Percentiles rank a stretch among this genome's conserved stretches.
Evolutionary conservation across 352 stramenopile species (phyloP).

Genomic region (Globisporangium cystogenes): DNA sequence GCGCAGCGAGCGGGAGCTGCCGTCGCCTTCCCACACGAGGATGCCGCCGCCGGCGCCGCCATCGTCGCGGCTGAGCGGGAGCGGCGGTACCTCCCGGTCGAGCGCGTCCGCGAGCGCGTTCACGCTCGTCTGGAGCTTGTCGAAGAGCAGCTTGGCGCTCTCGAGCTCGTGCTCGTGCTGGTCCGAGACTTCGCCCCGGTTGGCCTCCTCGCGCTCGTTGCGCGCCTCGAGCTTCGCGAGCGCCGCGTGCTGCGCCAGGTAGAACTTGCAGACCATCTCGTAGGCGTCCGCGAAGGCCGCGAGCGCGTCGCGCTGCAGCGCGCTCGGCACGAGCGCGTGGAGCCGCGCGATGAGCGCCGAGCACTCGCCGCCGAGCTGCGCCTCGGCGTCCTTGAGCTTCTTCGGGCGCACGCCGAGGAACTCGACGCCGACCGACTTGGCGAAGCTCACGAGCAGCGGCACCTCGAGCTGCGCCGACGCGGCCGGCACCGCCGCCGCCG

Average conservation of each 20-base stretch:
- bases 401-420: constrained; percentile 70
- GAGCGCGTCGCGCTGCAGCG: constrained; percentile 66
- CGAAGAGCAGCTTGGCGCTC: constrained; percentile 70
- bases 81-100: constrained; percentile 61
- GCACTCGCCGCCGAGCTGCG: constrained; percentile 28
- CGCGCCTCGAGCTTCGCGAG: constrained; percentile 91
- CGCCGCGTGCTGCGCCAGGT: constrained; percentile 85
- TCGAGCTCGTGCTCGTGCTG: constrained; percentile 70
- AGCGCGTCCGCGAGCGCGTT: constrained; percentile 77
- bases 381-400: constrained; percentile 59
- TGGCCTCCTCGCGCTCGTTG: constrained; percentile 90
- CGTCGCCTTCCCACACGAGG: constrained; percentile 69
- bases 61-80: constrained; percentile 62
- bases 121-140: constrained; percentile 82
- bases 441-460: constrained; percentile 92
- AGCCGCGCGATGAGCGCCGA: constrained; percentile 26
- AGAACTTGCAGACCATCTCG: constrained; percentile 85
- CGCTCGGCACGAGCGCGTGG: constrained; percentile 47
- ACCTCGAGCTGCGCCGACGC: constrained; percentile 78
- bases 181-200: constrained; percentile 72
- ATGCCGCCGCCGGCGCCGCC: constrained; percentile 43
- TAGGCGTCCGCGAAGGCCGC: constrained; percentile 86
- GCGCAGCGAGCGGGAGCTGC: constrained; percentile 54
- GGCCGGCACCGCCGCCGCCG: background rate
- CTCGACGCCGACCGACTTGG: constrained; percentile 90